Conservation (phyloP, 2,329 filamentous ascomycete species). For the Fusarium incarnatum region DNA sequence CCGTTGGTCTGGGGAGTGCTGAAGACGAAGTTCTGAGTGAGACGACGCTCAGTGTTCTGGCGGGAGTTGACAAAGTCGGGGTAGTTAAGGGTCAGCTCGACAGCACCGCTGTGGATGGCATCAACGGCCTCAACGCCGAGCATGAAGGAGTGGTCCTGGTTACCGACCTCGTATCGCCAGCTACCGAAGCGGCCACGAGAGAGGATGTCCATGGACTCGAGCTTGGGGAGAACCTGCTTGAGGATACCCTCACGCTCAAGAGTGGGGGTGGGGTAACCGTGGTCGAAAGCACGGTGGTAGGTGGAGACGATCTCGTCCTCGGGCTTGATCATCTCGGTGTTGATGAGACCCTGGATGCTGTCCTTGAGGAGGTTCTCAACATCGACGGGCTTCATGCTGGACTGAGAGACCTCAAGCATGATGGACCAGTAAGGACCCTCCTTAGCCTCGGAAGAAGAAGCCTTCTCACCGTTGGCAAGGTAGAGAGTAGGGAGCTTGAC, state of each 20-base stretch:
- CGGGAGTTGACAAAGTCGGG: constrained; percentile 92
- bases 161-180: constrained; percentile 97
- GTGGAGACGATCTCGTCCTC: constrained; percentile 96
- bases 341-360: constrained; percentile 95
- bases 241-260: constrained; percentile 96
- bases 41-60: constrained; percentile 65
- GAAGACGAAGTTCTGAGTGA: constrained; percentile 60
- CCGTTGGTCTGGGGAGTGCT: constrained; percentile 52
- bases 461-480: constrained; percentile 86
- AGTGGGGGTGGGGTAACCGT: constrained; percentile 95
- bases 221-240: constrained; percentile 90
- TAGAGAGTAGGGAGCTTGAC: constrained; percentile 89
- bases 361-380: constrained; percentile 86
- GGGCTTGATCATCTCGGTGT: constrained; percentile 95
- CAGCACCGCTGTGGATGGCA: constrained; percentile 87
- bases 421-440: constrained; percentile 99
- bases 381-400: constrained; percentile 93
- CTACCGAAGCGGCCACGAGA: constrained; percentile 97
- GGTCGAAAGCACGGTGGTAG: constrained; percentile 97
- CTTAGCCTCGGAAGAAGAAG: constrained; percentile 76
- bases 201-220: constrained; percentile 91
- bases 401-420: constrained; percentile 99
- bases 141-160: constrained; percentile 99
- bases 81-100: constrained; percentile 95
- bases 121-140: constrained; percentile 93